These are phyloP conservation scores for Eimeria zaria DNA, from an alignment of 169 alveolate genomes.

Conservation along the genomic window DNA sequence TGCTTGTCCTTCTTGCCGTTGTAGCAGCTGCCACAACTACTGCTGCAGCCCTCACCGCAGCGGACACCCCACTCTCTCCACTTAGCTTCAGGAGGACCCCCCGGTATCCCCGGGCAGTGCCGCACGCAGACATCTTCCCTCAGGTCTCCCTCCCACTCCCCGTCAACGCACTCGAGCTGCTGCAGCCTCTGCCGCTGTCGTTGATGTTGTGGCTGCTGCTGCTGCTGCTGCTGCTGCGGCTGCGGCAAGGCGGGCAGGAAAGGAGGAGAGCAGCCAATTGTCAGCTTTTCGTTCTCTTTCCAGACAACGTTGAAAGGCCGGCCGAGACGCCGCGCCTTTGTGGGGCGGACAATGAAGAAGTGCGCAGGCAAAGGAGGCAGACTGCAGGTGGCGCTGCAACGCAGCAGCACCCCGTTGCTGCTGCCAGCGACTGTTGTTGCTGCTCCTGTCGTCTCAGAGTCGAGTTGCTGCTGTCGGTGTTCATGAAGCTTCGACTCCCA, in stretches of 20 bases:
- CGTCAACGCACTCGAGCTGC: conserved; percentile 41
- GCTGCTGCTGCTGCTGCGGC: background rate
- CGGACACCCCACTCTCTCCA: conserved; percentile 89
- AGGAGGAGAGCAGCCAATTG: conserved; percentile 21
- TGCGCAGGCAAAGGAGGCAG: conserved; percentile 39
- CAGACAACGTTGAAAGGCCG: background rate
- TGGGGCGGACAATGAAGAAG: background rate
- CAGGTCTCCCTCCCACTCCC: conserved; percentile 28
- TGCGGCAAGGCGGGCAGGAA: background rate
- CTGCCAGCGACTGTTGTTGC: conserved; percentile 2
- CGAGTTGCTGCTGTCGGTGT: conserved; percentile 13
- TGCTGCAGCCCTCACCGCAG: conserved; percentile 89
- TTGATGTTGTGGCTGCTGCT: conserved; percentile 7
- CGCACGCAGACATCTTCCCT: conserved; percentile 26
- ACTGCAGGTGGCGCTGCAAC: conserved; percentile 69
- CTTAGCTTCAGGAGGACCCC: conserved; percentile 38
- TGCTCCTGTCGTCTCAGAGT: background rate
- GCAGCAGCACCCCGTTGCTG: conserved; percentile 54
- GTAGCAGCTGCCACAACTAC: conserved; percentile 87
- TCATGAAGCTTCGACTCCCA: conserved; percentile 31
- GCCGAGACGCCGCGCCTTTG: background rate
- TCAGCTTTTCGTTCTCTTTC: conserved; percentile 10
- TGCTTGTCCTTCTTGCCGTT: conserved; percentile 88
- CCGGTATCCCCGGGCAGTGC: conserved; percentile 51
- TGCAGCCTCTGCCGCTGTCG: conserved; percentile 50